Evolutionary conservation across 352 stramenopile species (phyloP), one percentile per base, ranked within the genome.

Genomic region (Phytopythium sindhum): DNA sequence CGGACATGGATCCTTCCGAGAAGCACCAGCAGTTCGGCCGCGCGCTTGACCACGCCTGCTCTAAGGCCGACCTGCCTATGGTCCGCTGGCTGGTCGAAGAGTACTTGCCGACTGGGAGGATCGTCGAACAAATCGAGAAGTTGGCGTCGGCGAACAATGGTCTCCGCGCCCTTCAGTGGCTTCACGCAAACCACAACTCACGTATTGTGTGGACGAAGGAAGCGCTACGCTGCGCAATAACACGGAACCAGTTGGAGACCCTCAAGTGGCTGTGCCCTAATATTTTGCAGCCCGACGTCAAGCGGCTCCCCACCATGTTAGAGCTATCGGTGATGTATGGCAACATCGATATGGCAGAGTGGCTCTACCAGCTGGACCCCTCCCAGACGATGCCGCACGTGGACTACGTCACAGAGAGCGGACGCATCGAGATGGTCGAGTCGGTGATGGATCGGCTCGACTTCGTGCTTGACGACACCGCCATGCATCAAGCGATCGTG

Each of bases 401-500:
- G 61, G 50, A 65, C 33, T 57, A 63, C 6, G 63, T 62, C 2
- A 58, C 63, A 5, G 45, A 65, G 4, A 67, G 66, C 33, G 71
- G 71, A 2, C 61, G 73, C 37, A 61, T 75, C 26, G 50, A 70
- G 19, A 71, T 73, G 58, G 56, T 72, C 29, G 44, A 68, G 26
- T 74, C 64, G 68, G 47, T 9, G 10, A 54, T 21, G 23, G 10
- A 33, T 12, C 19, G 47, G 21, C 17, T 35, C 10, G 24, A 31
- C 12, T 11, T 54, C 12, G 21, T 35, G 47, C 7, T 54, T 8
- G 29, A 26, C 11, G 29, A 54, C 23, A 15, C 11, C 10, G 9
- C 24, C 47, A 54, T 54, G 47, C 23, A 54, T 31, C 23, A 26
- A 5, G 47, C 47, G 24, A 17, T 54, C 47, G 19, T 14, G 10